phyloP scores from a whole-genome alignment of 352 stramenopile genomes.

The Globisporangium spiculum region DNA sequence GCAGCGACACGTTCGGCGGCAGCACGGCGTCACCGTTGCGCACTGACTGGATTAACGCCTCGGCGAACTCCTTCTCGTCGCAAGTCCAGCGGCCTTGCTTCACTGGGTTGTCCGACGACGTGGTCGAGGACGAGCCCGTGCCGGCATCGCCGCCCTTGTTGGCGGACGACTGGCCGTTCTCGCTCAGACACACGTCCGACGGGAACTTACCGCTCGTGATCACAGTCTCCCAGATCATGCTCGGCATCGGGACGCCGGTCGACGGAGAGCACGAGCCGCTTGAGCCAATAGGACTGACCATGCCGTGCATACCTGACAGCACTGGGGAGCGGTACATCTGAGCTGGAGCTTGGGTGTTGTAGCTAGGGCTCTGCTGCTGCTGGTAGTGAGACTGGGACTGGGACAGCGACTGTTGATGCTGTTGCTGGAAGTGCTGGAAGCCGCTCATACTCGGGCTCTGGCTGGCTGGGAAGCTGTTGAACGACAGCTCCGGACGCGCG shows the following conservation, averaged over 20 bases:
- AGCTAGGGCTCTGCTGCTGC: neutral
- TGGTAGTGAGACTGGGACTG: neutral
- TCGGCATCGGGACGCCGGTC: slow-evolving; percentile 13
- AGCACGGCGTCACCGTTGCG: slow-evolving; percentile 39
- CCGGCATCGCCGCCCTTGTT: slow-evolving; percentile 18
- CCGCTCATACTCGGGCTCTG: slow-evolving; percentile 20
- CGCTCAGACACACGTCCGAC: slow-evolving; percentile 53
- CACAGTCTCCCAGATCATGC: slow-evolving; percentile 68
- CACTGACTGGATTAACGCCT: slow-evolving; percentile 55
- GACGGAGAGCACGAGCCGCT: slow-evolving; percentile 1
- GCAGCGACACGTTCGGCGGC: slow-evolving; percentile 47
- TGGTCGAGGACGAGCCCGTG: neutral
- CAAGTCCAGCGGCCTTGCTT: slow-evolving; percentile 55
- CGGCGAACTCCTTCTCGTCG: slow-evolving; percentile 56
- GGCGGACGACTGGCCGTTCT: slow-evolving; percentile 27
- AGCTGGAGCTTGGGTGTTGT: slow-evolving; percentile 9
- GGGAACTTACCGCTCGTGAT: slow-evolving; percentile 59
- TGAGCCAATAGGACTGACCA: slow-evolving; percentile 15
- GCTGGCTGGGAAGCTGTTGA: slow-evolving; percentile 29
- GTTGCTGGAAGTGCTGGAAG: slow-evolving; percentile 12
- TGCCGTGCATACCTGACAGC: slow-evolving; percentile 5
- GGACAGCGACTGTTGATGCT: slow-evolving; percentile 16
- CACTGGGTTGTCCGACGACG: slow-evolving; percentile 20
- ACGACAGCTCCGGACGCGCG: slow-evolving; percentile 23
- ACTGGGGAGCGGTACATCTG: slow-evolving; percentile 17